Percentiles rank a stretch among this genome's conserved stretches.
These are phyloP conservation scores for Aspergillus neoniger DNA, from an alignment of 2,329 filamentous ascomycete species.

Conservation along the genomic window DNA sequence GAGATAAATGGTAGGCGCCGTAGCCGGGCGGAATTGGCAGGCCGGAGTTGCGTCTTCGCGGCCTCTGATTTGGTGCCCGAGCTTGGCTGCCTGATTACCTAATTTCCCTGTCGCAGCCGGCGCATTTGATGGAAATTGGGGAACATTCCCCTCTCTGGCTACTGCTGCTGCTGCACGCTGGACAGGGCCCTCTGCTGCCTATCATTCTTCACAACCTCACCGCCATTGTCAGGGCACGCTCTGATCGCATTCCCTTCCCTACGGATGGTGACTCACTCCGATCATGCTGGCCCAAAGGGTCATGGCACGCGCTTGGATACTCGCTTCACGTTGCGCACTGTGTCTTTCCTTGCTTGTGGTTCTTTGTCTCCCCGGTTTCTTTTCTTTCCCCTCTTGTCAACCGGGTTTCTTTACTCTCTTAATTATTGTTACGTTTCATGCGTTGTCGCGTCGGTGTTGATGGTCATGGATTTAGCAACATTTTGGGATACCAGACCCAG, in stretches of 20 bases:
- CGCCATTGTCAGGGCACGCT: constrained; percentile 19
- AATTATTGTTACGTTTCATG: constrained; percentile 13
- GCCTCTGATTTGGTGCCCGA: constrained; percentile 18
- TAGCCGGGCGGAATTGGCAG: constrained; percentile 18
- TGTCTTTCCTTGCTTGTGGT: constrained; percentile 6
- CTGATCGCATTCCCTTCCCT: no score
- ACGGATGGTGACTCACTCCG: constrained; percentile 6
- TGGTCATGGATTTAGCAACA: background rate
- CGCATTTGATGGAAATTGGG: constrained; percentile 18
- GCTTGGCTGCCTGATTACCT: constrained; percentile 20
- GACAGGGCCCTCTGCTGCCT: constrained; percentile 17
- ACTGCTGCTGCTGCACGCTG: constrained; percentile 10
- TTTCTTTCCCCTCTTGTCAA: constrained; percentile 3
- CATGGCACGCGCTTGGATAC: constrained; percentile 12
- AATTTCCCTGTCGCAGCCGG: constrained; percentile 25
- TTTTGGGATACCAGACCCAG: constrained; percentile 16
- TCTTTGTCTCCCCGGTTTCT: constrained; percentile 1
- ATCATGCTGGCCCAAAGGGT: constrained; percentile 9
- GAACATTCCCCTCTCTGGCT: background rate
- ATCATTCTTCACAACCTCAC: constrained; percentile 20
- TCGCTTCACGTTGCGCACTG: constrained; percentile 2
- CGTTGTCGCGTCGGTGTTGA: constrained; percentile 18
- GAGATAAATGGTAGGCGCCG: constrained; percentile 10
- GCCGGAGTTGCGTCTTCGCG: constrained; percentile 3
- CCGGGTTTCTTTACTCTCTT: background rate